Percentiles rank a stretch among this genome's conserved stretches.
phyloP scores from a whole-genome alignment of 176 grass and related monocot genomes.

The Phoenix roebelenii region DNA sequence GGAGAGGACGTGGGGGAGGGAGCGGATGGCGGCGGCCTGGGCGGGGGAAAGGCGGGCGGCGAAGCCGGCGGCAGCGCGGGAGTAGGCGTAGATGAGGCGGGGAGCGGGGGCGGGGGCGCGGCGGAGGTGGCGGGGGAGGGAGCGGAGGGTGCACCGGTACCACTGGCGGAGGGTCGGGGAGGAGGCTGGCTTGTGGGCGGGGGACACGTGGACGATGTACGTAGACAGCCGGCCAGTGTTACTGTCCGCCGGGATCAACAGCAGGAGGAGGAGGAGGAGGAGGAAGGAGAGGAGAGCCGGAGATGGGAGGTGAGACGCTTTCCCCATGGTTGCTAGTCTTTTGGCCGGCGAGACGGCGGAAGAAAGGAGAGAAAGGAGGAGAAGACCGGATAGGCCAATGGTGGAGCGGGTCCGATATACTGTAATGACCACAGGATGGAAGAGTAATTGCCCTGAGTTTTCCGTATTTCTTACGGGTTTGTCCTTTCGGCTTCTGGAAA shows the following conservation, averaged over 20 bases:
- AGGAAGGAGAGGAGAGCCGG: background rate
- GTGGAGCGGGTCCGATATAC: too few species aligned
- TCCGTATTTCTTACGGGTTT: too few species aligned
- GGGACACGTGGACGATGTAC: conserved; percentile 22
- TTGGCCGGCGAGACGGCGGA: too few species aligned
- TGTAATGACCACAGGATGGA: too few species aligned
- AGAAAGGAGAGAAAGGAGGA: too few species aligned
- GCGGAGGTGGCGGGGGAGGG: background rate
- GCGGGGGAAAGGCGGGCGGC: conserved; percentile 43
- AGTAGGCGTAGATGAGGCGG: conserved; percentile 16
- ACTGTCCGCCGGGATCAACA: background rate
- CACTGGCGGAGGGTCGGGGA: conserved; percentile 11
- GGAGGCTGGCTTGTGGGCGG: conserved; percentile 5
- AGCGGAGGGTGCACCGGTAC: conserved; percentile 10
- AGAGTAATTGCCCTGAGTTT: too few species aligned
- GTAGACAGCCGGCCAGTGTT: background rate
- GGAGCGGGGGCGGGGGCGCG: background rate
- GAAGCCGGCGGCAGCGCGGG: conserved; percentile 35
- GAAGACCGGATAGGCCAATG: too few species aligned
- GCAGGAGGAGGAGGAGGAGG: background rate
- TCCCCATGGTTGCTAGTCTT: conserved; percentile 2
- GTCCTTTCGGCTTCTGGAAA: too few species aligned
- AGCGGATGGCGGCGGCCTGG: conserved; percentile 30
- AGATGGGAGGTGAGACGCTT: background rate
- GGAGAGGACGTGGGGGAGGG: conserved; percentile 28